Base-by-base conservation (phyloP, 768 basidiomycete species). In the Mrakia frigida region DNA sequence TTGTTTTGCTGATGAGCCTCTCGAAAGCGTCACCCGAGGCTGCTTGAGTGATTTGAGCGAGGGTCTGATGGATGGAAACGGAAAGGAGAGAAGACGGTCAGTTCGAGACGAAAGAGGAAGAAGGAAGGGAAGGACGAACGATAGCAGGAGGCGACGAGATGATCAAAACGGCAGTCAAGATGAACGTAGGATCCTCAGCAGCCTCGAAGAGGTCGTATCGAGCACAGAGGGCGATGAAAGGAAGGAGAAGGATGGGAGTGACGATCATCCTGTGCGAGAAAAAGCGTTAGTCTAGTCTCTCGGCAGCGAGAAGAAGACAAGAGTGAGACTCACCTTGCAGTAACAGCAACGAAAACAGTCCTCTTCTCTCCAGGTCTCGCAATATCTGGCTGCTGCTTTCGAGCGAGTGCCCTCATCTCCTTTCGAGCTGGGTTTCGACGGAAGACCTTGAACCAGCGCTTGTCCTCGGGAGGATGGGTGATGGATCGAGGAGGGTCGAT, bases 21-120 rank as follows among this genome's bases (percentile, higher is more conserved):
- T 98, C 96, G 81, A 98, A 98, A 0, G 92, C 90, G 80, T 92
- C 92, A 3, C 92, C 92, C 0, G 86, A 90, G 2, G 90, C 91
- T 81, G 91, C 90, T 82, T 93, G 91, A 0, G 93, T 93, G 80
- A 94, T 92, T 86, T 92, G 89, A 2, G 89, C 88, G 35, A 90
- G 85, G 28, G 89, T 90, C 67, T 69, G 41, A n/a, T n/a, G 35
- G 35, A 39, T 18, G 28, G 18, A n/a, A 43, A 14, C 43, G 23
- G 39, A 23, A 16, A 69, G 16, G 63, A 65, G 35, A 9, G 63
- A 1, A 18, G 6, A 31, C 3, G 35, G 39, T 41, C 39, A 41
- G 39, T 11, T 65, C 33, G 11, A 41, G 39, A 41, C 11, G 46
- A 18, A 50, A 21, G 46, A 16, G 18, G 46, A 50, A 14, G 18